Evolutionary conservation across 2,329 filamentous ascomycete species (phyloP), one percentile per base, ranked within the genome.

Genomic region (Penicillium sp.): DNA sequence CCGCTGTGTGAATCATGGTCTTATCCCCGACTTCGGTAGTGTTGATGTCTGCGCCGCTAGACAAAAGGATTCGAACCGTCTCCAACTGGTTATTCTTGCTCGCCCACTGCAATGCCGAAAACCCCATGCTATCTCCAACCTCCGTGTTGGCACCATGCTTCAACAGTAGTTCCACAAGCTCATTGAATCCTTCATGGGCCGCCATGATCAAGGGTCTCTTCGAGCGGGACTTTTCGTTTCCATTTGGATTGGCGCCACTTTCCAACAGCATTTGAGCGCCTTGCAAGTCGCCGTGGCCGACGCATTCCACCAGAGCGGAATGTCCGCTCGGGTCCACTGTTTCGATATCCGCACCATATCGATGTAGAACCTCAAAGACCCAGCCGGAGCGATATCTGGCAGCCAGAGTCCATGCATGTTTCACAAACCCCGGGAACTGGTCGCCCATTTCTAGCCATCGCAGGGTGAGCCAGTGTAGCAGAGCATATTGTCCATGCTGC

Each of bases 241-340:
- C 42, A 9, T 57, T 42, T 1, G 45, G 36, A 37, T 54, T 30
- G 2, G 57, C 58, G 2, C 50, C 53, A 31, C 52, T 41, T 4
- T 35, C 27, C 2, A 59, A 47, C 4, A 59, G 26, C 6, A 7
- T 39, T 7, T 31, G 16, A 9, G 39, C 16, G 2, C 48, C 51
- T 5, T 39, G 29, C 4, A 41, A 11, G 26, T 56, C 34, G 1
- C 13, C 26, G 0, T 8, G 13, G 2, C 9, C 21, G 7, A 51
- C 26, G 3, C 14, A 13, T n/a, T 50, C 32, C 4, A 49, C 36
- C 7, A 61, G 21, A 0, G 51, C 43, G 0, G 56, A 53, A n/a
- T 19, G 25, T 0, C 45, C 38, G 2, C 16, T 23, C 0, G 7
- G 3, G 29, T 44, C 27, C 13, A 29, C 19, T 2, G 33, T 20